phyloP scores from a whole-genome alignment of 371 early-diverging fungal genomes.

The Rhizomucor miehei region DNA sequence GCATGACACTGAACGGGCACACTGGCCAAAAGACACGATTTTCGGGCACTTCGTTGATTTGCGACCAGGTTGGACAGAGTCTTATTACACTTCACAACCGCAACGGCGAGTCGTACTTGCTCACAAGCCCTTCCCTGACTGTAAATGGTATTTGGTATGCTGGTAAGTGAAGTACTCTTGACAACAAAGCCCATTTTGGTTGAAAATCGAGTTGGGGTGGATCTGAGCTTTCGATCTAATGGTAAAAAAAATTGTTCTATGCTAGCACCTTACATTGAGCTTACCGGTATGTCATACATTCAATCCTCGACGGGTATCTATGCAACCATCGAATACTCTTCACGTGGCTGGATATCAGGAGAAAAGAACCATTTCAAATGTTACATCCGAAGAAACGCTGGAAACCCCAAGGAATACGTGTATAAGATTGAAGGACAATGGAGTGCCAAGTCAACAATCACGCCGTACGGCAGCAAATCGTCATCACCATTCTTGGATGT shows the following conservation, averaged over 20 bases:
- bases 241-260: too few relatives aligned
- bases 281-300: slow-evolving; percentile 67
- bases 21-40: slow-evolving; percentile 56
- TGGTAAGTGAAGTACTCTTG: slow-evolving; percentile 14
- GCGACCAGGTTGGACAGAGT: slow-evolving; percentile 45
- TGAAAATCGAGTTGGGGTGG: too few relatives aligned
- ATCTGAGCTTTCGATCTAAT: too few relatives aligned
- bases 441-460: slow-evolving; percentile 59
- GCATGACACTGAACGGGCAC: slow-evolving; percentile 68
- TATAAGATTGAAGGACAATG: slow-evolving; percentile 66
- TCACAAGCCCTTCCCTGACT: slow-evolving; percentile 40
- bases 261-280: slow-evolving; percentile 65
- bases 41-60: slow-evolving; percentile 40
- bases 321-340: slow-evolving; percentile 67
- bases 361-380: slow-evolving; percentile 75
- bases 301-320: slow-evolving; percentile 64
- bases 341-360: slow-evolving; percentile 78
- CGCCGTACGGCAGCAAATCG: slow-evolving; percentile 40
- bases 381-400: slow-evolving; percentile 28
- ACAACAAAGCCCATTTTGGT: too few relatives aligned
- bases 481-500: slow-evolving; percentile 60
- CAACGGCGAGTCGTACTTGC: slow-evolving; percentile 33
- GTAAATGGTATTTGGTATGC: slow-evolving; percentile 54
- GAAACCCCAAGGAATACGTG: slow-evolving; percentile 39
- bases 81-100: slow-evolving; percentile 25